These are phyloP conservation scores for Camellia sinensis DNA, from an alignment of 148 eudicot genomes.

Conservation along the genomic window DNA sequence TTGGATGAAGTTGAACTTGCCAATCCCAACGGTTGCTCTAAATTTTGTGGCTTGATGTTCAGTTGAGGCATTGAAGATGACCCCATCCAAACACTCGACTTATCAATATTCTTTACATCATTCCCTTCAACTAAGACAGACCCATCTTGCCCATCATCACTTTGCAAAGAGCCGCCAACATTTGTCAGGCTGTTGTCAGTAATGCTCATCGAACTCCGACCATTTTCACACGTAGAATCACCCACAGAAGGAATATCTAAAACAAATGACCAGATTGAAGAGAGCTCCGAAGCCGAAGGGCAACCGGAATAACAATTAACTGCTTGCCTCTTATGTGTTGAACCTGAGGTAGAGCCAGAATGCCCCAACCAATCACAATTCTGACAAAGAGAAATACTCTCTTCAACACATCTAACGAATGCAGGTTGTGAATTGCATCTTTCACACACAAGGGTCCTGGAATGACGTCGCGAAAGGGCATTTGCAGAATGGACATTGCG, in stretches of 20 bases:
- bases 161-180: constrained; percentile 20
- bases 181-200: constrained; percentile 29
- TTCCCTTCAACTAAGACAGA: constrained; percentile 19
- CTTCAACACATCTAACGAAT: constrained; percentile 68
- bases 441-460: constrained; percentile 85
- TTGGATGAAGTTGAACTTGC: constrained; percentile 43
- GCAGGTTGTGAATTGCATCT: constrained; percentile 80
- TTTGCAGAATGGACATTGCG: constrained; percentile 93
- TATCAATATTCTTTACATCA: constrained; percentile 33
- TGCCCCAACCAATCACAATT: constrained; percentile 68
- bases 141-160: constrained; percentile 22
- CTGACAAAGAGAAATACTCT: constrained; percentile 70
- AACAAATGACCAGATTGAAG: constrained; percentile 75
- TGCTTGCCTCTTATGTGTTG: constrained; percentile 58
- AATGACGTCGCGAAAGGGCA: constrained; percentile 83
- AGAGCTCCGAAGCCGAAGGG: constrained; percentile 80
- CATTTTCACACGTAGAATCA: constrained; percentile 62
- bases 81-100: constrained; percentile 37
- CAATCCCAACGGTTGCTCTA: constrained; percentile 31
- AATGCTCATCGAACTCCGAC: constrained; percentile 58
- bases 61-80: constrained; percentile 37
- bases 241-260: constrained; percentile 38
- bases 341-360: constrained; percentile 34
- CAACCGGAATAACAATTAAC: constrained; percentile 80
- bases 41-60: constrained; percentile 29